Evolutionary conservation across 2,329 filamentous ascomycete species (phyloP), one percentile per base, ranked within the genome.

Genomic region (Alternaria metachromatica): DNA sequence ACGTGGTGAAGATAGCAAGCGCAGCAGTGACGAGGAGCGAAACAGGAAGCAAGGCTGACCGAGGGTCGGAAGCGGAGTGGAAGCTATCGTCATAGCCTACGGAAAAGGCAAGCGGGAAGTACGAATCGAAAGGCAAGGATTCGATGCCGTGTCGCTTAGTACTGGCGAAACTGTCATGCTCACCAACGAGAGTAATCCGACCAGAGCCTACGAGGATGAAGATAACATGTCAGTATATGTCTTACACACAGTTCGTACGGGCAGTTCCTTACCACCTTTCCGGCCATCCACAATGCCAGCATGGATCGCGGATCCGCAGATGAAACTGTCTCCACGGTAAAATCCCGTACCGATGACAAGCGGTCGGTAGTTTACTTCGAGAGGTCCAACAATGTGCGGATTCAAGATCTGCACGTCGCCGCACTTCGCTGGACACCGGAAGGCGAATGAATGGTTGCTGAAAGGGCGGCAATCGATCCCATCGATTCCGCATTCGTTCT

Each of bases 311-410:
- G 93, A 87, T 62, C 89, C 90, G 76, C 94, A 97, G 54, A 97
- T 89, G 79, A 92, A 96, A 46, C 92, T 96, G 79, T 97, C 94
- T 5, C 92, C 93, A n/a, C 96, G 90, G 78, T 98, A 98, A 4
- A 90, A 82, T 0, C 89, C 85, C 4, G 85, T 85, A 20, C 87
- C 87, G 28, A 89, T 79, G 1, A 89, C 85, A 2, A 88, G 74
- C 6, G 82, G 82, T 30, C 81, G 82, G 69, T 88, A 88, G 59
- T 85, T 86, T 43, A 86, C 79, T 63, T 90, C 89, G 84, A 85
- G 74, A 65, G 88, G 86, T 18, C 92, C 92, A 6, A 95, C 90
- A 6, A 92, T 91, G 65, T 90, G 87, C 20, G 91, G 90, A 69
- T 94, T 92, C 46, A 92, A 81, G 0, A 92, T 84, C 69, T 86